Conservation (phyloP, 208 protist species). For the Wallacemonas sp. region DNA sequence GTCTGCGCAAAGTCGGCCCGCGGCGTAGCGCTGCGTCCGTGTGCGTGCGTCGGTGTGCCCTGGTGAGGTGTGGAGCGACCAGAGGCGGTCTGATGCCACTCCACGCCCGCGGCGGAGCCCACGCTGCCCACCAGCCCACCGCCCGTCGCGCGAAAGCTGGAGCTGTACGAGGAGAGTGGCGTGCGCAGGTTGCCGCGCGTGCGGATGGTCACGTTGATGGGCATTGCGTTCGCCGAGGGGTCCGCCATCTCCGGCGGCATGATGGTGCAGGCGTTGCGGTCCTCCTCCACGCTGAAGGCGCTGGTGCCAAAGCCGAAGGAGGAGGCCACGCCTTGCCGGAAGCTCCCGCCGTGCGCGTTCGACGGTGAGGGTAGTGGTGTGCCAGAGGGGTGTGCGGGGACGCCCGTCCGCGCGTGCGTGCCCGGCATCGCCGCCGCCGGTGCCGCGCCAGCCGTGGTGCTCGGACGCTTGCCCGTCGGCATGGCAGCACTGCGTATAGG, state of each 20-base stretch:
- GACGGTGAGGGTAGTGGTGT: neutral
- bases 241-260: constrained; percentile 13
- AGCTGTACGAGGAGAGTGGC: constrained; percentile 13
- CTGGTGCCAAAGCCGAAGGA: constrained; percentile 10
- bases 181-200: constrained; percentile 6
- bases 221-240: neutral
- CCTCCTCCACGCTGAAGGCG: constrained; percentile 13
- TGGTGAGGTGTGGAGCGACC: neutral
- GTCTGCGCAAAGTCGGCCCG: neutral
- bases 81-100: neutral
- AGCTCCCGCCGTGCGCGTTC: neutral
- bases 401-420: no score
- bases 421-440: no score
- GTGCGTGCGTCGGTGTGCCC: constrained; percentile 1
- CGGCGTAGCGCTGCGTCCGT: neutral
- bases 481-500: constrained; percentile 1
- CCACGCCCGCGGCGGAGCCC: neutral
- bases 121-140: constrained; percentile 8
- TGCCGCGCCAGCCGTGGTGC: neutral
- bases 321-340: neutral
- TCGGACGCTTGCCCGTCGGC: neutral
- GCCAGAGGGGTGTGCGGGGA: neutral
- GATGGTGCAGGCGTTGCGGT: constrained; percentile 6
- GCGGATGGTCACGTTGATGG: constrained; percentile 15
- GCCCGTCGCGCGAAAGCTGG: neutral